Conservation (phyloP, 441 rosid species). For the Gossypium davidsonii region DNA sequence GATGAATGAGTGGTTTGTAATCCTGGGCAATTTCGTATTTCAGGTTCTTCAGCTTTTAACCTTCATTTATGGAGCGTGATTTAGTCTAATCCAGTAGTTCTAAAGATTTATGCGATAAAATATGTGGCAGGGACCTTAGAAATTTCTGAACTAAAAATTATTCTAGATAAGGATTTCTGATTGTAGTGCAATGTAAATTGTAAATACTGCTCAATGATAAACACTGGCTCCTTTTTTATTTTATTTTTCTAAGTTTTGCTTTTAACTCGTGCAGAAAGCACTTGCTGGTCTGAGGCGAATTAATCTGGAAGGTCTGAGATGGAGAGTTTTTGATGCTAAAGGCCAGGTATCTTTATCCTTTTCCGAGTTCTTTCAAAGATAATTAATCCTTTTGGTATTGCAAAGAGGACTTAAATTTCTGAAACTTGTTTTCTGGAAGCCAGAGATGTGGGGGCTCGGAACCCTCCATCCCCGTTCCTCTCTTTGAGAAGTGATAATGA, state of each 20-base stretch:
- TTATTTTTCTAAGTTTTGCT: neutral
- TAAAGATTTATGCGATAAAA: neutral
- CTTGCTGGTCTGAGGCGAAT: slow-evolving; percentile 90
- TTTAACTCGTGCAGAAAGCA: slow-evolving; percentile 64
- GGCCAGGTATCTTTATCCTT: slow-evolving; percentile 60
- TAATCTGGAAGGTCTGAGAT: slow-evolving; percentile 83
- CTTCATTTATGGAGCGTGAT: neutral
- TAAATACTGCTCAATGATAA: neutral
- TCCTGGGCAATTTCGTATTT: neutral
- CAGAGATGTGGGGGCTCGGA: neutral
- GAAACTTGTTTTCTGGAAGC: neutral
- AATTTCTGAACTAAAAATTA: neutral
- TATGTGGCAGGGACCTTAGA: neutral
- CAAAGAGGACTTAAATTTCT: neutral
- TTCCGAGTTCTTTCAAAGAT: neutral
- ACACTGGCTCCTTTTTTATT: neutral
- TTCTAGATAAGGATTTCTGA: neutral
- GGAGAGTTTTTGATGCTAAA: slow-evolving; percentile 97
- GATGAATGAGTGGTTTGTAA: neutral
- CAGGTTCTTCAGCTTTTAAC: neutral
- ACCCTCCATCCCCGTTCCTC: neutral
- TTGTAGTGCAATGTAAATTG: neutral
- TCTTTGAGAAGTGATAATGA: neutral
- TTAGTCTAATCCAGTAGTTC: neutral
- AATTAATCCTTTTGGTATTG: neutral